A percentile compares a stretch with the other conserved stretches of the same genome.
Evolutionary conservation across 1,284 basidiomycete genomes (phyloP).

Genomic region (Vanrija sp.): DNA sequence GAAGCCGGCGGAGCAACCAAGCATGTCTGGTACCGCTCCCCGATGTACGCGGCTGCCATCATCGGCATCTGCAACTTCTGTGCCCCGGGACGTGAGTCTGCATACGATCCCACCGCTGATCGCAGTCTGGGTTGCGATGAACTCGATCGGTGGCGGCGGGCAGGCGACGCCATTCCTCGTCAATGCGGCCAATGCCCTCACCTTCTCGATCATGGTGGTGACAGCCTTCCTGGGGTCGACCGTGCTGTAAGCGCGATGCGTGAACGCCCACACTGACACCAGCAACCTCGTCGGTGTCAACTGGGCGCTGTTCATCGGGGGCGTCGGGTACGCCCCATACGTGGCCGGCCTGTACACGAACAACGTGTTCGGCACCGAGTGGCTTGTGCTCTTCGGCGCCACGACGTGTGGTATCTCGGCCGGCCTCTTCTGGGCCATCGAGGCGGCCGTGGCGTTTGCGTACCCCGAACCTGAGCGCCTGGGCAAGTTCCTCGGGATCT

Average conservation of each 20-base stretch:
- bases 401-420: conserved; percentile 33
- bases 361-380: conserved; percentile 21
- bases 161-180: conserved; percentile 28
- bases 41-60: conserved; percentile 2
- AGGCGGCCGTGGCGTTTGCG: conserved; percentile 26
- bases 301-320: conserved; percentile 5
- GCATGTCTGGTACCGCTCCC: conserved; percentile 2
- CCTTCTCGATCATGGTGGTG: conserved; percentile 37
- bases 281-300: conserved; percentile 7
- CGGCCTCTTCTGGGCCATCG: conserved; percentile 37
- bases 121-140: conserved; percentile 42
- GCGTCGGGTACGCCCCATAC: conserved; percentile 32
- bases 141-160: conserved; percentile 41
- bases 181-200: conserved; percentile 41
- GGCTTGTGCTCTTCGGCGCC: conserved; percentile 33
- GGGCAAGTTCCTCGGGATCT: conserved; percentile 35
- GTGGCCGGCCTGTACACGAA: conserved; percentile 38
- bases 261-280: too few relatives aligned
- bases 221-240: conserved; percentile 4
- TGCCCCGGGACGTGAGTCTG: conserved; percentile 12
- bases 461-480: conserved; percentile 30
- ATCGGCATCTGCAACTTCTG: conserved; percentile 20
- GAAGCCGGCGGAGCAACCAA: not conserved
- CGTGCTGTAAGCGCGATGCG: not conserved
- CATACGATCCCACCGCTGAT: not conserved